These are phyloP conservation scores for Bonia amplexicaulis DNA, from an alignment of 176 grass and related monocot genomes.

Conservation along the genomic window DNA sequence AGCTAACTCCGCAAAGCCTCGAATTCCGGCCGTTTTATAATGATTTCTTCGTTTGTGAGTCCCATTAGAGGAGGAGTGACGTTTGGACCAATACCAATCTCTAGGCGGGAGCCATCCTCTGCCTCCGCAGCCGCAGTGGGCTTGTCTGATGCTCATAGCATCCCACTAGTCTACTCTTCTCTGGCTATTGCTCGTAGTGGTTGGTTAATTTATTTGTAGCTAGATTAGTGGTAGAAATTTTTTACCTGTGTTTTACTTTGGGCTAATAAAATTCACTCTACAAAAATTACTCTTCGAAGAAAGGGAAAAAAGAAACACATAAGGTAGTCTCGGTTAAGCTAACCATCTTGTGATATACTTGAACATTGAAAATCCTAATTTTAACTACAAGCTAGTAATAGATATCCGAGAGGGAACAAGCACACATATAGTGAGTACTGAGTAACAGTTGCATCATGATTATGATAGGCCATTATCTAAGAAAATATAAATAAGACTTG, in stretches of 20 bases:
- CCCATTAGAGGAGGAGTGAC: constrained; percentile 61
- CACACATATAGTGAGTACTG: not conserved
- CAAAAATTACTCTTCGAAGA: not conserved
- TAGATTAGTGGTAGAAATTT: not conserved
- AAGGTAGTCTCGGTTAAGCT: not conserved
- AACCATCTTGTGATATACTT: not conserved
- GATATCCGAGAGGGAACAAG: rapidly evolving
- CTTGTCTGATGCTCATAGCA: not conserved
- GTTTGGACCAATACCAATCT: constrained; percentile 85
- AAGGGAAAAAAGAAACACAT: not conserved
- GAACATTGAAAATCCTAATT: not conserved
- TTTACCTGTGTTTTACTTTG: not conserved
- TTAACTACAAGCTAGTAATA: not conserved
- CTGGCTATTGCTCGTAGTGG: not conserved
- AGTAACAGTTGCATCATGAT: not conserved
- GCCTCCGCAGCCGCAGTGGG: constrained; percentile 12
- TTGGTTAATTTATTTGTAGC: not conserved
- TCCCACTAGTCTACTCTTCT: not conserved
- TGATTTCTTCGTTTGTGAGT: constrained; percentile 34
- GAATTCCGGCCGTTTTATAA: constrained; percentile 41
- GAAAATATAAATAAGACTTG: not conserved
- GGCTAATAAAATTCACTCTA: too few relatives aligned
- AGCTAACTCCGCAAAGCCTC: constrained; percentile 22
- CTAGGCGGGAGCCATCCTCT: constrained; percentile 50
- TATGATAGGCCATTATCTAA: not conserved